Evolutionary conservation across 164 flowering plant species (phyloP), one percentile per base, ranked within the genome.

Genomic region (Kalanchoe fedtschenkoi): DNA sequence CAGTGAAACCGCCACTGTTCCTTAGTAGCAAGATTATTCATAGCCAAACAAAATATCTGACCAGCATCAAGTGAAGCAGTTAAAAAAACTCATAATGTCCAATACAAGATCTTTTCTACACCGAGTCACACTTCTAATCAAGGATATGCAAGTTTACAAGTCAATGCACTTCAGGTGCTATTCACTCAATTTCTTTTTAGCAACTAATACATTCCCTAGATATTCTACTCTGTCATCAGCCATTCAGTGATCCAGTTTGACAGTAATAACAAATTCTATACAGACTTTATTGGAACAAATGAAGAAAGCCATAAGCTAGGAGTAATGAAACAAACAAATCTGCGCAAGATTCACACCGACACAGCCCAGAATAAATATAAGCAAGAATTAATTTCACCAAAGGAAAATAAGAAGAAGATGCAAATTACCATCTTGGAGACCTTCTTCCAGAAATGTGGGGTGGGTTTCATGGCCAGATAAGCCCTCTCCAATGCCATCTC

Each of bases 381-480:
- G 13, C 61, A 29, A n/a, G 10, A n/a, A 7, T 38, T 30, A 2
- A 33, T 32, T 2, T 4, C 2, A n/a, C 15, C 61, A 58, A 58
- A 11, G 6, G 16, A 58, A 33, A 58, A 33, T 1, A 42, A 42
- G n/a, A 42, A 5, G 7, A 29, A 63, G 33, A 8, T n/a, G 29
- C 29, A 38, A 19, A 70, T 37, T 78, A 89, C 97, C 96, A 83
- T 61, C 65, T 77, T 89, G 6, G 97, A 63, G 62, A 93, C 91
- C 72, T 81, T 82, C 87, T 88, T 93, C 98, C 97, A 90, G 68
- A 93, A 86, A 66, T 75, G 75, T 6, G 96, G 96, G 0, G 92
- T 78, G 1, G 98, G 96, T 70, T 79, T 86, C 35, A 79, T 81
- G 1, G 80, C 44, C 63, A 83, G 70, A 74, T 85, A 93, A 73